phyloP scores from a whole-genome alignment of 306 rosid genomes.

The Castanea mollissima region DNA sequence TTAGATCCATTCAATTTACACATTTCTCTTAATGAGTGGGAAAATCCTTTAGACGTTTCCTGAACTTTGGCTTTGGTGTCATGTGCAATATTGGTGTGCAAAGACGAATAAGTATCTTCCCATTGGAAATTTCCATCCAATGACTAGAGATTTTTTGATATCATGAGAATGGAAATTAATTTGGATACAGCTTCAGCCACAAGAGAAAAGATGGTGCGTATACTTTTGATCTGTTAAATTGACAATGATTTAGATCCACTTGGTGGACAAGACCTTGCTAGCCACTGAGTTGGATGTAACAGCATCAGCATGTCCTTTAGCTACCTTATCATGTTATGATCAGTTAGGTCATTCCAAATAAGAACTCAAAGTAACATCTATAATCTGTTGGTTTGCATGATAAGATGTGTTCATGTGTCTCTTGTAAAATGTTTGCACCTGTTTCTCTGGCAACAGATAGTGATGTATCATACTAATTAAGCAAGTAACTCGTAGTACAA shows the following conservation, averaged over 20 bases:
- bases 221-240: background rate
- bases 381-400: background rate
- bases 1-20: background rate
- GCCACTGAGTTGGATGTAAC: background rate
- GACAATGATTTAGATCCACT: background rate
- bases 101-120: background rate
- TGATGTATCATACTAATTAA: too few species aligned
- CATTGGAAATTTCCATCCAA: background rate
- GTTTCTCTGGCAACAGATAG: too few species aligned
- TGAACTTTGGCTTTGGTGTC: background rate
- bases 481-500: too few species aligned
- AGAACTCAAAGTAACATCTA: background rate
- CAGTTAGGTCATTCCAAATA: constrained; percentile 40
- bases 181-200: background rate
- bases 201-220: background rate
- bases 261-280: background rate
- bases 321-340: constrained; percentile 11
- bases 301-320: constrained; percentile 11
- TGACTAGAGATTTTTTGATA: background rate
- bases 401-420: too few species aligned
- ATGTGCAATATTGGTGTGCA: background rate
- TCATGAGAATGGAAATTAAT: background rate
- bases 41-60: background rate
- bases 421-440: too few species aligned
- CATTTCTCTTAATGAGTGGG: background rate